Evolutionary conservation across 2,329 filamentous ascomycete genomes (phyloP).

Genomic region (Erysiphe pulchra): DNA sequence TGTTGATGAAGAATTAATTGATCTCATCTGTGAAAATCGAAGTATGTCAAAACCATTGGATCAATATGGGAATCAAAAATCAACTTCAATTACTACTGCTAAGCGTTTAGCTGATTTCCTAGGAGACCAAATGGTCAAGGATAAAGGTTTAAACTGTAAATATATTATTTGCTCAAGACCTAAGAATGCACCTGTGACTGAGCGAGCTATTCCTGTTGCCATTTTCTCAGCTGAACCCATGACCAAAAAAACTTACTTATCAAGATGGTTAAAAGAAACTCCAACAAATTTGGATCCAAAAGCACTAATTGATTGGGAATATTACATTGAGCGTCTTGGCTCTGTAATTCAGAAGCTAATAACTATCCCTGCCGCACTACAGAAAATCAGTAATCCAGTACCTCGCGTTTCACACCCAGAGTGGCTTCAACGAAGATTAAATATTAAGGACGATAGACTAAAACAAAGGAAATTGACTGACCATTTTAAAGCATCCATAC

Average conservation of each 20-base stretch:
- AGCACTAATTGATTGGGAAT: conserved; percentile 81
- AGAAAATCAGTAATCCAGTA: conserved; percentile 85
- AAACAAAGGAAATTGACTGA: conserved; percentile 99
- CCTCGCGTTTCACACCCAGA: conserved; percentile 85
- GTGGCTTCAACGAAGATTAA: conserved; percentile 84
- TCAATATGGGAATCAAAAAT: conserved; percentile 88
- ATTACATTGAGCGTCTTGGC: conserved; percentile 84
- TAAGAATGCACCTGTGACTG: conserved; percentile 74
- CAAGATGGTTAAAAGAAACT: conserved; percentile 90
- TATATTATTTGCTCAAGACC: conserved; percentile 89
- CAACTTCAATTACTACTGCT: conserved; percentile 96
- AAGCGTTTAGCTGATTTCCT: conserved; percentile 86
- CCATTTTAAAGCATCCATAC: conserved; percentile 48
- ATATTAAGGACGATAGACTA: conserved; percentile 86
- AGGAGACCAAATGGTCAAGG: conserved; percentile 96
- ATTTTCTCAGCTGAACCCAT: conserved; percentile 87
- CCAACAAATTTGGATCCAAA: conserved; percentile 76
- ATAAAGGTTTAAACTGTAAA: conserved; percentile 97
- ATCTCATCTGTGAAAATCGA: conserved; percentile 98
- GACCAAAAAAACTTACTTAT: conserved; percentile 68
- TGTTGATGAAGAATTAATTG: conserved; percentile 89
- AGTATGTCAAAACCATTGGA: conserved; percentile 94
- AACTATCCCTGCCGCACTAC: conserved; percentile 86
- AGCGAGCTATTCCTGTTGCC: conserved; percentile 78
- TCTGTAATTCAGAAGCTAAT: conserved; percentile 98